A percentile compares a stretch with the other conserved stretches of the same genome.
Conservation (phyloP, 1,284 basidiomycete species). For the Cryptococcus wingfieldii region DNA sequence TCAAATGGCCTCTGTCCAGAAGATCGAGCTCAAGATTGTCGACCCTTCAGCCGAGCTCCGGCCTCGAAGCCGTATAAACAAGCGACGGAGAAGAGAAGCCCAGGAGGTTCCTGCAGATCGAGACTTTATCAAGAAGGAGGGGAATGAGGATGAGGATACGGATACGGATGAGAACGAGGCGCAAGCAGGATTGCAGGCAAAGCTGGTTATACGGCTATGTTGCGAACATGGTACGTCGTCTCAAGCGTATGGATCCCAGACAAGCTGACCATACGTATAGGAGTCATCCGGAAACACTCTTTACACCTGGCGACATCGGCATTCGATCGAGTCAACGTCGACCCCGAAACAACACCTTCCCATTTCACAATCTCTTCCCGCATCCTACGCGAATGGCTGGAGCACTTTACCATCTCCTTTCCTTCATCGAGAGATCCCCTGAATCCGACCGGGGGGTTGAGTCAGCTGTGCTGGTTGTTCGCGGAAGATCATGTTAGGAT, state of each 20-base stretch:
- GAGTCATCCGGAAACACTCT: conserved; percentile 45
- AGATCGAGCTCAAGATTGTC: conserved; percentile 41
- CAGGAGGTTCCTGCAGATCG: conserved; percentile 9
- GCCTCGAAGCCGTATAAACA: conserved; percentile 4
- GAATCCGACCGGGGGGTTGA: conserved; percentile 9
- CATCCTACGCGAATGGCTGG: conserved; percentile 44
- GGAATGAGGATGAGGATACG: conserved; percentile 20
- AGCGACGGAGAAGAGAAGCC: conserved; percentile 6
- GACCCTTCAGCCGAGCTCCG: conserved; percentile 31
- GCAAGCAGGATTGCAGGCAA: conserved; percentile 19
- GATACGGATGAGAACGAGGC: conserved; percentile 24
- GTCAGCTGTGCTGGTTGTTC: conserved; percentile 47
- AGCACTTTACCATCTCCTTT: conserved; percentile 41
- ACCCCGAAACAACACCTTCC: conserved; percentile 40
- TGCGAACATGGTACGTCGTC: conserved; percentile 43
- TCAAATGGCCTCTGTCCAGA: conserved; percentile 34
- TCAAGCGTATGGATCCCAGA: not conserved
- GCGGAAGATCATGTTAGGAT: conserved; percentile 34
- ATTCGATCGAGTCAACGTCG: conserved; percentile 42
- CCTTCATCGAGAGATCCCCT: conserved; percentile 19
- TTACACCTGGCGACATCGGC: conserved; percentile 42
- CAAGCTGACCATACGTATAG: conserved; percentile 13
- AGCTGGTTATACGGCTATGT: conserved; percentile 39
- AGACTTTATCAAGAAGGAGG: not conserved
- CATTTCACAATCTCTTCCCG: conserved; percentile 39